Conservation (phyloP, 352 stramenopile species). For the Globisporangium sylvaticum region DNA sequence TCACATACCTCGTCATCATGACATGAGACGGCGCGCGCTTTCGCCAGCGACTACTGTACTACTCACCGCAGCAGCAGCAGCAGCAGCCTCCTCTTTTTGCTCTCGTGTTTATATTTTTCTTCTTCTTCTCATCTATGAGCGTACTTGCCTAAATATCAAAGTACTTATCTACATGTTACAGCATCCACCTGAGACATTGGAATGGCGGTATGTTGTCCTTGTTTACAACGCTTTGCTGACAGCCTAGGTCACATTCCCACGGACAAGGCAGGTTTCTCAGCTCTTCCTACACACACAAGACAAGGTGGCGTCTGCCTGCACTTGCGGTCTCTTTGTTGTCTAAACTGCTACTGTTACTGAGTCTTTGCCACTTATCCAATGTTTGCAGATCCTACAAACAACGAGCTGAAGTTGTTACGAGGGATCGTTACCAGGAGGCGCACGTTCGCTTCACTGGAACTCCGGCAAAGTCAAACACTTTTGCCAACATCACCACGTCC, state of each 20-base stretch:
- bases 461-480: neutral
- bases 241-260: neutral
- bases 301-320: too few species aligned
- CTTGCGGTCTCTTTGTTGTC: too few species aligned
- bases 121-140: neutral
- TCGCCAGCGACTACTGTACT: neutral
- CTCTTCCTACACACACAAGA: neutral
- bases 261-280: neutral
- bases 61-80: neutral
- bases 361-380: too few species aligned
- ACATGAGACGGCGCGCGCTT: conserved; percentile 41
- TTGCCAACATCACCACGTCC: neutral
- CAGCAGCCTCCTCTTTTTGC: conserved; percentile 3
- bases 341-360: too few species aligned
- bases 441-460: neutral
- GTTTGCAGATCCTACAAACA: too few species aligned
- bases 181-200: neutral
- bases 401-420: neutral
- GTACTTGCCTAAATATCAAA: conserved; percentile 4
- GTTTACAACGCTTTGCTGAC: neutral
- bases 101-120: conserved; percentile 1
- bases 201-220: neutral
- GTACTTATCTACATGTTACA: conserved; percentile 1
- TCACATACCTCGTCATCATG: conserved; percentile 88
- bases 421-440: neutral